Conservation (phyloP, 1,139 yeast species). For the Magnusiomyces tetraspermus region DNA sequence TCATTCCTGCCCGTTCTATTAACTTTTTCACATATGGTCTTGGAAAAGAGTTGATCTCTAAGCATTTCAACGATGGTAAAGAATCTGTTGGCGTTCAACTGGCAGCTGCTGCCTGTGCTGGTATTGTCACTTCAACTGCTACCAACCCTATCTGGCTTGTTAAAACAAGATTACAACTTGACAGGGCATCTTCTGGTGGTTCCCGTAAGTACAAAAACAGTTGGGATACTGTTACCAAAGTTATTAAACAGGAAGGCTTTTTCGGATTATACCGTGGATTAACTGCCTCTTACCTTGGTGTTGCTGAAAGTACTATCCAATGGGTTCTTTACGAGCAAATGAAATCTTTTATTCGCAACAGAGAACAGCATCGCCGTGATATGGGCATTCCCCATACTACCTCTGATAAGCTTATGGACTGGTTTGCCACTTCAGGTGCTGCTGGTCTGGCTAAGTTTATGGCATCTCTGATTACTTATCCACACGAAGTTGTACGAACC, state of each 20-base stretch:
- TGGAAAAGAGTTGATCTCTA: constrained; percentile 63
- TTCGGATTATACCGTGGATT: constrained; percentile 76
- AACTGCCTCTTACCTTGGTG: constrained; percentile 90
- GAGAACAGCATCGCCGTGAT: constrained; percentile 38
- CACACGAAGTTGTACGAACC: constrained; percentile 96
- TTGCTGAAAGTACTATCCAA: constrained; percentile 85
- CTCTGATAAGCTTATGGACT: constrained; percentile 63
- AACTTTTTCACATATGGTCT: constrained; percentile 95
- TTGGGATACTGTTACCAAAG: constrained; percentile 69
- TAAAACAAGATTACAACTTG: constrained; percentile 88
- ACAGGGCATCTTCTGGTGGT: constrained; percentile 42
- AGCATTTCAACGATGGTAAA: constrained; percentile 55
- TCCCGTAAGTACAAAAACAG: constrained; percentile 68
- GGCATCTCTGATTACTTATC: constrained; percentile 89
- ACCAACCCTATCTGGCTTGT: constrained; percentile 99
- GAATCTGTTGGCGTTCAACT: constrained; percentile 85
- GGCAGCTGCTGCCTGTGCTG: constrained; percentile 84
- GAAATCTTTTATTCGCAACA: constrained; percentile 58
- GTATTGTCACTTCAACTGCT: constrained; percentile 92
- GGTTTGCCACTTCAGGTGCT: constrained; percentile 96
- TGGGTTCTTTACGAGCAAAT: constrained; percentile 97
- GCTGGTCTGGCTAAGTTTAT: constrained; percentile 94
- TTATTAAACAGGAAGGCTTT: constrained; percentile 68
- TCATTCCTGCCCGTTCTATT: constrained; percentile 96
- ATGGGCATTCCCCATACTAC: constrained; percentile 40